phyloP scores from a whole-genome alignment of 1,284 basidiomycete genomes.

The Peniophora sp. region DNA sequence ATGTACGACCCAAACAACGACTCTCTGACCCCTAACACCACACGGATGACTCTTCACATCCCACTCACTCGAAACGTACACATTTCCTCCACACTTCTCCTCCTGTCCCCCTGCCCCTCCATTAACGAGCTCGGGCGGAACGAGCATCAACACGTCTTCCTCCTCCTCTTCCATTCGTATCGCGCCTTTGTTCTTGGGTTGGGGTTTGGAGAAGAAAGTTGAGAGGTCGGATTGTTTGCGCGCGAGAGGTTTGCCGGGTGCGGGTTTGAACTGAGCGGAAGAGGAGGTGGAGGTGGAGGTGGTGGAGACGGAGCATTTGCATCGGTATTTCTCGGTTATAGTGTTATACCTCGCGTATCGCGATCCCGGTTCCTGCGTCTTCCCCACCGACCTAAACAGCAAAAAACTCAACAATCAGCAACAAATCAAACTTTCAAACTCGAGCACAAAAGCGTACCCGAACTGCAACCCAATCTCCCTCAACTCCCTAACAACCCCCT shows the following conservation, averaged over 20 bases:
- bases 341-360: neutral
- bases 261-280: no score
- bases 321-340: neutral
- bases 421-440: neutral
- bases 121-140: neutral
- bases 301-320: neutral
- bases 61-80: slow-evolving; percentile 6
- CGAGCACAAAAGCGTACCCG: neutral
- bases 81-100: slow-evolving; percentile 2
- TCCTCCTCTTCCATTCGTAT: no score
- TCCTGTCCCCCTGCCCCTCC: neutral
- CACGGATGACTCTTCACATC: slow-evolving; percentile 5
- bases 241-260: neutral
- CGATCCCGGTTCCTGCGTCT: neutral
- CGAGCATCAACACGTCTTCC: no score
- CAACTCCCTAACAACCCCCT: neutral
- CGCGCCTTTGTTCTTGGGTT: neutral
- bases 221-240: neutral
- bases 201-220: neutral
- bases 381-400: neutral
- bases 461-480: neutral
- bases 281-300: neutral
- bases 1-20: slow-evolving; percentile 52
- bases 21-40: slow-evolving; percentile 7
- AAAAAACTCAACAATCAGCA: neutral